A percentile compares a stretch with the other conserved stretches of the same genome.
These are phyloP conservation scores for Chlorella sp. DNA, from an alignment of 139 green algal species.

Conservation along the genomic window DNA sequence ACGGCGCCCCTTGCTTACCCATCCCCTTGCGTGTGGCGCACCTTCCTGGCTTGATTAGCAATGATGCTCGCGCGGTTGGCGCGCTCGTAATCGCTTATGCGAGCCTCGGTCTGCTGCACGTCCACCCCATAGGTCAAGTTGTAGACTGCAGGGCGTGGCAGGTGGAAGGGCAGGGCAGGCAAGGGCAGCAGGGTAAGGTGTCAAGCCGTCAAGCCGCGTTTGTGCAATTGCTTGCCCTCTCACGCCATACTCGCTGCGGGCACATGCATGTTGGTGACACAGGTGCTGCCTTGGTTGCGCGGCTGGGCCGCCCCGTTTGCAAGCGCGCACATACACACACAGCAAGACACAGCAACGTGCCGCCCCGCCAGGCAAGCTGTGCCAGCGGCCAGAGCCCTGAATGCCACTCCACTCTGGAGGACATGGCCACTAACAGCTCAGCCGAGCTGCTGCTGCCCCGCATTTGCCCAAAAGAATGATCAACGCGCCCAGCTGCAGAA, in stretches of 20 bases:
- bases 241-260: no score
- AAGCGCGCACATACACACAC: not conserved
- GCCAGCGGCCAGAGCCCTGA: not conserved
- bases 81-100: conserved; percentile 14
- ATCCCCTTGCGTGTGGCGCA: no score
- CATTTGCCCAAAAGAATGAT: not conserved
- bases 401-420: not conserved
- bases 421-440: no score
- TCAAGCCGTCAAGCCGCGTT: not conserved
- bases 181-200: not conserved
- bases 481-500: not conserved
- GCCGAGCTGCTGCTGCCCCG: no score
- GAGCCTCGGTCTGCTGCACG: conserved; percentile 9
- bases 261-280: not conserved
- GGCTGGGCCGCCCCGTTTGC: not conserved
- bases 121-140: conserved; percentile 22
- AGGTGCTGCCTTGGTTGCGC: not conserved
- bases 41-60: conserved; percentile 17
- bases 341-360: no score
- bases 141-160: conserved; percentile 9
- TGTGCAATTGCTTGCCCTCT: not conserved
- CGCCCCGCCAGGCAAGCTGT: not conserved
- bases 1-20: no score
- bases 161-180: not conserved
- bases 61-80: conserved; percentile 21